Evolutionary conservation across 2,329 filamentous ascomycete species (phyloP), one percentile per base, ranked within the genome.

Genomic region (Fusarium sp.): DNA sequence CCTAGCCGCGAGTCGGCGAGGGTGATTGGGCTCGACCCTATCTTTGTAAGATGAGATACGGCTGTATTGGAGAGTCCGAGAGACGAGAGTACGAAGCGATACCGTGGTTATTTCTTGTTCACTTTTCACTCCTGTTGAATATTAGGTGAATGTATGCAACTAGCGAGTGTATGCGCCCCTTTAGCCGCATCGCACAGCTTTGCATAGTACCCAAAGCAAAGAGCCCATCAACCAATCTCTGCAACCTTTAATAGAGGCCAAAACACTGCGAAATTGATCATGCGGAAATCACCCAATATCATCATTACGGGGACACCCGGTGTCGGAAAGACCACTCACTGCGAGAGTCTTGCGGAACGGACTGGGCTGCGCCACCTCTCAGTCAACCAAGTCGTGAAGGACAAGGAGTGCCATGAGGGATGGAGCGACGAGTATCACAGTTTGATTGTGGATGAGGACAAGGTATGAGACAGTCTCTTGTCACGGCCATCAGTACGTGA

Each of bases 361-460:
- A 91, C 90, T 8, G 91, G 90, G 2, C 80, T 98, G 65, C 89
- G 88, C 70, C 93, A 97, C 76, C 77, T 99, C 12, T 90, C 90
- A 9, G 87, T 99, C 72, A 99, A 98, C 76, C 87, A 96, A 69
- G 83, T 98, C 35, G 93, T 96, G 61, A 97, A 97, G 78, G 91
- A 96, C 62, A 86, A 89, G 67, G 87, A 85, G 56, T 97, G 93
- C 73, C 91, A 95, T 72, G 93, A 97, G 73, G 91, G 91, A 24
- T 96, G 87, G 78, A 92, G 96, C 68, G 90, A 96, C 39, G 90
- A 93, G 75, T 88, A 89, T 51, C 87, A 92, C 74, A 93, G 90
- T 71, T 96, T 91, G 88, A 91, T 98, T 55, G 93, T 99, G 13
- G 94, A 99, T 73, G 95, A 99, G 76, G 95, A 99, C 74, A 96